A percentile compares a stretch with the other conserved stretches of the same genome.
Evolutionary conservation across 2,329 filamentous ascomycete genomes (phyloP).

Genomic region (Alternaria gansuensis): DNA sequence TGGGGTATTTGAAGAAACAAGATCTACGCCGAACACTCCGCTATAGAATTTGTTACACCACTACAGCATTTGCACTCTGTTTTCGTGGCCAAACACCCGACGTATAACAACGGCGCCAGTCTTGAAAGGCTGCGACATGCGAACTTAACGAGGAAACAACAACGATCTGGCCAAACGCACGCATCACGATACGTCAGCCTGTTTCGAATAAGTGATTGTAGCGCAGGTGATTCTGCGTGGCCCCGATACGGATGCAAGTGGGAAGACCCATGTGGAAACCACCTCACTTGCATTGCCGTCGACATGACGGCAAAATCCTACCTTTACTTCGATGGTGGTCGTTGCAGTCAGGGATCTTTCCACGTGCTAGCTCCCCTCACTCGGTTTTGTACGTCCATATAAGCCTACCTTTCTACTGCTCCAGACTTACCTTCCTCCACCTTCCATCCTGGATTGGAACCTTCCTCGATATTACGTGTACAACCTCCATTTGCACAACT

Average conservation of each 20-base stretch:
- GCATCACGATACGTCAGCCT: neutral
- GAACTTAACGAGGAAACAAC: neutral
- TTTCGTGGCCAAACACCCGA: neutral
- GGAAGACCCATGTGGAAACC: rapidly evolving
- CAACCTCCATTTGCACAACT: neutral
- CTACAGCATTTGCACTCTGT: too few species aligned
- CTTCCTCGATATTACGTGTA: neutral
- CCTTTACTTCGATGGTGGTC: neutral
- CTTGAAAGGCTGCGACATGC: neutral
- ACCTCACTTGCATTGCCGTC: neutral
- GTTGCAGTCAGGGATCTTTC: neutral
- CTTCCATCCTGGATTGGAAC: neutral
- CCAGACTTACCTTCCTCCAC: neutral
- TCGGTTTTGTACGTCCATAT: neutral
- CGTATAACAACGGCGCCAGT: neutral
- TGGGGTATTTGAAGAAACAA: too few species aligned
- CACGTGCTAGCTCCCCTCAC: constrained; percentile 4
- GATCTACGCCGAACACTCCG: neutral
- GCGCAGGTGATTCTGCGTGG: neutral
- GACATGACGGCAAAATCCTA: neutral
- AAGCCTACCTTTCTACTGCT: neutral
- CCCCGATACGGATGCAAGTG: neutral
- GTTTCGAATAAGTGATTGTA: too few species aligned
- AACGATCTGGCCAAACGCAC: neutral
- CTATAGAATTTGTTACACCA: neutral